Evolutionary conservation across 805 yeast species (phyloP).

Genomic region (Lipomyces sp.): DNA sequence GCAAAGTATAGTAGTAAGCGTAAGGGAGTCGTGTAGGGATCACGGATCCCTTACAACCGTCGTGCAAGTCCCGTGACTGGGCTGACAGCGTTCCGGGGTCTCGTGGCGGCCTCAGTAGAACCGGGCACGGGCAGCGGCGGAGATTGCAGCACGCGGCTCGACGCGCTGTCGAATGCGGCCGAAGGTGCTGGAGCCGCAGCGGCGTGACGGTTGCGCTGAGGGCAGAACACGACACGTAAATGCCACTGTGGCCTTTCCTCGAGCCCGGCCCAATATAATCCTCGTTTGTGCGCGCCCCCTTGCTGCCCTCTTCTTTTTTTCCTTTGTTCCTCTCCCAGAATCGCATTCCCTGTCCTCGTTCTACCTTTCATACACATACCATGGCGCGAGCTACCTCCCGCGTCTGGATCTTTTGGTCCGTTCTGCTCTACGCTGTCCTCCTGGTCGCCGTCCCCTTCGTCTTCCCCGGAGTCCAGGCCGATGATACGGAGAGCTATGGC

Average conservation of each 20-base stretch:
- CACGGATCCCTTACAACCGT: no score
- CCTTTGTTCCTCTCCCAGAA: background rate
- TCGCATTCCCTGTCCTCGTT: background rate
- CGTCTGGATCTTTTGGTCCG: slow-evolving; percentile 34
- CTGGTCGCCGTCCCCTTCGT: slow-evolving; percentile 40
- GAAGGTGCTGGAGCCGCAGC: slow-evolving; percentile 3
- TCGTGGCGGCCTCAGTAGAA: no score
- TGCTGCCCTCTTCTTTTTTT: background rate
- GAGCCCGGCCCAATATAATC: background rate
- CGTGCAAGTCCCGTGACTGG: no score
- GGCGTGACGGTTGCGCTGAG: slow-evolving; percentile 6
- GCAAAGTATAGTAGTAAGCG: no score
- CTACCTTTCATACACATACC: background rate
- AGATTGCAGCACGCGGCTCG: background rate
- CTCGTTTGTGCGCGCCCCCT: background rate
- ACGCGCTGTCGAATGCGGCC: slow-evolving; percentile 1
- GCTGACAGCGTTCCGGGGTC: no score
- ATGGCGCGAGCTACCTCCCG: slow-evolving; percentile 26
- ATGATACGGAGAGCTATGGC: slow-evolving; percentile 42
- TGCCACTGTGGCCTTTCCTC: slow-evolving; percentile 30
- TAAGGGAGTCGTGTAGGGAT: no score
- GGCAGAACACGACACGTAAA: background rate
- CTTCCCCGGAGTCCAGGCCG: slow-evolving; percentile 34
- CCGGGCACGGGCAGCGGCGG: no score
- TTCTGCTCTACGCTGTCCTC: slow-evolving; percentile 38